Conservation (phyloP, 495 filamentous ascomycete genomes). For the Jackrogersella minutella region DNA sequence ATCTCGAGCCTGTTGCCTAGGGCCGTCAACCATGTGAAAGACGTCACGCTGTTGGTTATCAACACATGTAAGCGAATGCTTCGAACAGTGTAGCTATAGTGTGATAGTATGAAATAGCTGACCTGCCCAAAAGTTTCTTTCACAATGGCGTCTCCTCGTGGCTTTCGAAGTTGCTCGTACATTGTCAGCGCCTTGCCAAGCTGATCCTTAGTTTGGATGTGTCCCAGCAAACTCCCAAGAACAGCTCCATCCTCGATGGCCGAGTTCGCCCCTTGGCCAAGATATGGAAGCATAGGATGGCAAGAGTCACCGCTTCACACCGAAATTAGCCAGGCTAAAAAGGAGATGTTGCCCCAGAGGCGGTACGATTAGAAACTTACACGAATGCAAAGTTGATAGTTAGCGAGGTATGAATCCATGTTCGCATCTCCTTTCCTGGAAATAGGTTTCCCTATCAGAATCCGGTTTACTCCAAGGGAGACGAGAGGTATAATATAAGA, state of each 20-base stretch:
- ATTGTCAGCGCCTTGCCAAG: slow-evolving; percentile 51
- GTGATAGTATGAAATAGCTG: not conserved
- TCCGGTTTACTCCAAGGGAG: not conserved
- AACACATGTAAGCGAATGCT: not conserved
- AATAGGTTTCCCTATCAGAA: slow-evolving; percentile 6
- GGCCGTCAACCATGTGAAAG: slow-evolving; percentile 65
- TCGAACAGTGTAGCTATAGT: not conserved
- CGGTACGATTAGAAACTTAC: slow-evolving; percentile 22
- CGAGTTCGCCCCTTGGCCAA: slow-evolving; percentile 59
- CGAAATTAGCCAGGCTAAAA: not conserved
- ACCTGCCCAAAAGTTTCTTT: slow-evolving; percentile 62
- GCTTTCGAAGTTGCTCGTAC: slow-evolving; percentile 62
- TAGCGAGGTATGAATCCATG: slow-evolving; percentile 34
- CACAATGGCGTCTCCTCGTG: slow-evolving; percentile 54
- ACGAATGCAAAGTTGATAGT: slow-evolving; percentile 39
- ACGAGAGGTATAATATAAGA: not conserved
- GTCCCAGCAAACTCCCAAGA: slow-evolving; percentile 51
- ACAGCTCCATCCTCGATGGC: slow-evolving; percentile 58
- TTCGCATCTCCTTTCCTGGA: slow-evolving; percentile 42
- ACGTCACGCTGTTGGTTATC: slow-evolving; percentile 54
- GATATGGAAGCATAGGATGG: slow-evolving; percentile 66
- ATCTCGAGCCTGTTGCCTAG: slow-evolving; percentile 60
- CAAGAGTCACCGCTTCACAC: slow-evolving; percentile 58
- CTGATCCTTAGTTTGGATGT: slow-evolving; percentile 34
- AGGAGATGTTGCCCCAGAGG: not conserved